phyloP scores from a whole-genome alignment of 139 green algal species.

The Haematococcus lacustris region DNA sequence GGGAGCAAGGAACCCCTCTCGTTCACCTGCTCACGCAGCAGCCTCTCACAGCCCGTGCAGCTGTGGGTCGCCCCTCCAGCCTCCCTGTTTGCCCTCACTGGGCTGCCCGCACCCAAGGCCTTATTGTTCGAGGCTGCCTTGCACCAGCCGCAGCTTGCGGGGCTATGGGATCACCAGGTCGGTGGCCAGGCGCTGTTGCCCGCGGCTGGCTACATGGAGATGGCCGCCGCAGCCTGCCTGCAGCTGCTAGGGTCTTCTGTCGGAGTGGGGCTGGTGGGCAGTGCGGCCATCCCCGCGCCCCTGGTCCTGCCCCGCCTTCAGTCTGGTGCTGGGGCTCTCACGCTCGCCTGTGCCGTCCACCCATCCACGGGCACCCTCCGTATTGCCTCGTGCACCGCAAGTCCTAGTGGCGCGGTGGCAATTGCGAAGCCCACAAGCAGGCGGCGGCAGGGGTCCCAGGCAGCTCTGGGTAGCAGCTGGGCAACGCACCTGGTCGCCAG shows the following conservation, averaged over 20 bases:
- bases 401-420: too few species aligned
- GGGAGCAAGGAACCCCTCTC: too few species aligned
- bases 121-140: conserved; percentile 20
- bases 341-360: too few species aligned
- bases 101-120: background rate
- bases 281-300: background rate
- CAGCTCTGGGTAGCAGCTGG: too few species aligned
- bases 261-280: background rate
- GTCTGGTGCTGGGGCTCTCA: too few species aligned
- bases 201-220: conserved; percentile 54
- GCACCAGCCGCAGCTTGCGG: conserved; percentile 11
- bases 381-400: conserved; percentile 2
- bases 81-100: background rate
- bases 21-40: too few species aligned
- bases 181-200: conserved; percentile 40
- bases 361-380: background rate
- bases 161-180: conserved; percentile 55
- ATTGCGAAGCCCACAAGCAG: too few species aligned
- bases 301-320: conserved; percentile 15
- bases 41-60: background rate
- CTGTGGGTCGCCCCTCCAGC: background rate
- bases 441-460: too few species aligned
- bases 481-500: too few species aligned
- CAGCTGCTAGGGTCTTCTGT: background rate
- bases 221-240: conserved; percentile 23